Percentiles rank a stretch among this genome's conserved stretches.
These are phyloP conservation scores for Globisporangium middletonii DNA, from an alignment of 352 stramenopile species.

Conservation along the genomic window DNA sequence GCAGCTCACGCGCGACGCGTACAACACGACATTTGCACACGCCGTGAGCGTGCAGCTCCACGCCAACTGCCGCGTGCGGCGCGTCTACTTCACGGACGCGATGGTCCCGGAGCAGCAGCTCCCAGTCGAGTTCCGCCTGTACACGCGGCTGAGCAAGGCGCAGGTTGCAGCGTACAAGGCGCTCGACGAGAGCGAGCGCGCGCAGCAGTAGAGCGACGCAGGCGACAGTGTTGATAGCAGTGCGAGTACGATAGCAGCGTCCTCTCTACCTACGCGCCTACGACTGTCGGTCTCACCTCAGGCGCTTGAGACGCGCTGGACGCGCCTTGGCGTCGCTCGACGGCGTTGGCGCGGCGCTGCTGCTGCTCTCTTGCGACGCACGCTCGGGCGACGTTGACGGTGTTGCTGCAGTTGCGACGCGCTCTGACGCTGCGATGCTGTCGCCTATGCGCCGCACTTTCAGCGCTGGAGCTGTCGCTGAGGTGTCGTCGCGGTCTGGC, in stretches of 20 bases:
- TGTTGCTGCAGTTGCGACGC: neutral
- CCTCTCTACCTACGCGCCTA: neutral
- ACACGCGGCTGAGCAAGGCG: constrained; percentile 30
- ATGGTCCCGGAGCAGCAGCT: constrained; percentile 34
- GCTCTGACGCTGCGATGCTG: constrained; percentile 10
- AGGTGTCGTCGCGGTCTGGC: too few species aligned
- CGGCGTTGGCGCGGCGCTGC: neutral
- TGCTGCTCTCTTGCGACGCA: neutral
- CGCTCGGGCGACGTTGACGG: neutral
- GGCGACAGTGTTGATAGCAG: neutral
- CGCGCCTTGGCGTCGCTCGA: constrained; percentile 10
- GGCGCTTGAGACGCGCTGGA: constrained; percentile 16
- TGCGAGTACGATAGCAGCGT: neutral
- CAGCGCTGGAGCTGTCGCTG: neutral
- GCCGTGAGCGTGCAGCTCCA: constrained; percentile 43
- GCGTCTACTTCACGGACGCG: constrained; percentile 48
- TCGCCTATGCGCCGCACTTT: constrained; percentile 14
- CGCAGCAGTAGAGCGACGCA: neutral
- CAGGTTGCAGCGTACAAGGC: constrained; percentile 19
- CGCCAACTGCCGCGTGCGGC: constrained; percentile 47
- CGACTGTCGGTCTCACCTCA: constrained; percentile 4
- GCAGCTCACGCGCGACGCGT: constrained; percentile 32
- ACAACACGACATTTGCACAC: constrained; percentile 34
- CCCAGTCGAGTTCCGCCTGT: constrained; percentile 48
- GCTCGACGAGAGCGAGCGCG: constrained; percentile 10